Base-by-base conservation (phyloP, 2,329 filamentous ascomycete genomes). In the Blastomyces percursus region DNA sequence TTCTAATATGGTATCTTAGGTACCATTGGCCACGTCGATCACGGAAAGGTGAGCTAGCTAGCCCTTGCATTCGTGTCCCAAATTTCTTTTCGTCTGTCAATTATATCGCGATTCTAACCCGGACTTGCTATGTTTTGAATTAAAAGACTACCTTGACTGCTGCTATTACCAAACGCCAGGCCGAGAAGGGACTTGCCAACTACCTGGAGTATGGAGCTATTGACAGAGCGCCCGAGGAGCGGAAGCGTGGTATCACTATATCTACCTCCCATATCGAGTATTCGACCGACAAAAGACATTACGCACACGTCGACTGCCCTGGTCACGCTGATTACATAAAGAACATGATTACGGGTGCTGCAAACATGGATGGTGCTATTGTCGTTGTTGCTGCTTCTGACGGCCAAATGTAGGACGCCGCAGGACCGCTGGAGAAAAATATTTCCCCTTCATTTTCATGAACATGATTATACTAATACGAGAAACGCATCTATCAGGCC, bases 271-370 rank as follows among this genome's bases (percentile, higher is more conserved):
- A 99, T 81, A 96, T 99, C 81, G 94, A 99, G 82, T 99, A 97
- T 83, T 81, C 90, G 71, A 99, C 94, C 77, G 90, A 96, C 0
- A 83, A 82, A 75, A 88, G 94, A 74, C 94, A 99, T 83, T 99
- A 99, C 81, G 94, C 94, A 73, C 94, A 99, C 85, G 94, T 99
- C 82, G 94, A 99, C 85, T 99, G 94, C 80, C 94, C 94, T 64
- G 94, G 94, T 80, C 94, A 99, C 88, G 94, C 94, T 80, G 94
- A 99, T 91, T 99, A 99, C 84, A 97, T 99, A 83, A 99, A 99
- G 86, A 99, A 99, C 88, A 99, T 99, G 94, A 99, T 99, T 78
- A 99, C 94, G 69, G 94, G 94, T 86, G 92, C 94, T 67, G 93
- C 95, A 73, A 96, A 91, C 83, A 99, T 99, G 94, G 94, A 99